phyloP scores from a whole-genome alignment of 2,329 filamentous ascomycete species.

The Xylaria sp. region DNA sequence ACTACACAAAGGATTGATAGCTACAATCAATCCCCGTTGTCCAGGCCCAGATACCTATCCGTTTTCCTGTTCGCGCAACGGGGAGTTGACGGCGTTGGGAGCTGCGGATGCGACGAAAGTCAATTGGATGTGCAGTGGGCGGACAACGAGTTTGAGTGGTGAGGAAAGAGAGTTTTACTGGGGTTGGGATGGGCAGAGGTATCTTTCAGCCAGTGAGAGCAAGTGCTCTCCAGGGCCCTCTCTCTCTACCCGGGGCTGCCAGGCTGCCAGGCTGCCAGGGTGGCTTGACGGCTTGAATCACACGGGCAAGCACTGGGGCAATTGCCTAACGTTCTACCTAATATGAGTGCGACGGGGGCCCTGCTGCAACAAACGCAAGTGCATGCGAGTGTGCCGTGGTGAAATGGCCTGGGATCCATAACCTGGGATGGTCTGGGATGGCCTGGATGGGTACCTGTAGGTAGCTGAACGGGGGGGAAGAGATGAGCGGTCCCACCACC shows the following conservation, averaged over 20 bases:
- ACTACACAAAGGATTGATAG: background rate
- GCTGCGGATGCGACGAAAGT: slow-evolving; percentile 24
- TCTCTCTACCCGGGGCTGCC: too few relatives aligned
- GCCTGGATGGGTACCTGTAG: too few relatives aligned
- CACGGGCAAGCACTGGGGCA: background rate
- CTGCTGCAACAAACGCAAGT: background rate
- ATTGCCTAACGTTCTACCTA: too few relatives aligned
- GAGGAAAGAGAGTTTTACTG: slow-evolving; percentile 23
- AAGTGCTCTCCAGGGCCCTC: too few relatives aligned
- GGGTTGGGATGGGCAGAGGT: slow-evolving; percentile 21
- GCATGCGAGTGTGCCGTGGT: background rate
- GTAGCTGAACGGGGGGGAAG: too few relatives aligned
- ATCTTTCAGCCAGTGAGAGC: slow-evolving; percentile 12
- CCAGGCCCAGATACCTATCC: background rate
- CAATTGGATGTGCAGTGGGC: slow-evolving; percentile 26
- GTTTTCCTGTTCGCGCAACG: slow-evolving; percentile 14
- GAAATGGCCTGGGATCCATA: background rate
- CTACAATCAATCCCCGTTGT: background rate
- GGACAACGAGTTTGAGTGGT: slow-evolving; percentile 25
- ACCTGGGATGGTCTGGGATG: too few relatives aligned
- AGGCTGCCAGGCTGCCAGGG: too few relatives aligned
- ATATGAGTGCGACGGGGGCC: background rate
- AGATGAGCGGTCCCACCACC: too few relatives aligned
- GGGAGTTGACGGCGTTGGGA: background rate
- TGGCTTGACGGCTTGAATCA: background rate